Conservation (phyloP, 1,284 basidiomycete genomes). For the Cryptococcus wingfieldii region DNA sequence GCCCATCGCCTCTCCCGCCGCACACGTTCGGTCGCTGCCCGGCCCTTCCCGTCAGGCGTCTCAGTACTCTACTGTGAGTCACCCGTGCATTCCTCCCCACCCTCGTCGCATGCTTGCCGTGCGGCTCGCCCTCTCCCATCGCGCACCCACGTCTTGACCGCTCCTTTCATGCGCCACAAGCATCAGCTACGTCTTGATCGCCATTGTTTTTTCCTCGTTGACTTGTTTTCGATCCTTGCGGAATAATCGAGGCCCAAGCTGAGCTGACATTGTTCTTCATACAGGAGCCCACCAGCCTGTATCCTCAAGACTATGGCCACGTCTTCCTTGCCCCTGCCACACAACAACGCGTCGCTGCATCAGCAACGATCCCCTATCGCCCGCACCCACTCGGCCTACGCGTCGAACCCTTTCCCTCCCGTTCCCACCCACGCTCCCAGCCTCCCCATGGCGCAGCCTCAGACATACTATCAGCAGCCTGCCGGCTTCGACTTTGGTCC, state of each 20-base stretch:
- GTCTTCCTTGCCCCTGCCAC: background rate
- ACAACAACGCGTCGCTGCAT: background rate
- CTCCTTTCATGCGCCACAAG: background rate
- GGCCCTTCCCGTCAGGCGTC: background rate
- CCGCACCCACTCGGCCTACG: constrained; percentile 1
- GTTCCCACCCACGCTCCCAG: background rate
- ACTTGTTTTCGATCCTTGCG: background rate
- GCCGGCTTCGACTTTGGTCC: background rate
- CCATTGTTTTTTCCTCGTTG: background rate
- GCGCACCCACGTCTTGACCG: background rate
- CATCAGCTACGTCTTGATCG: background rate
- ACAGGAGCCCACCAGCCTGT: background rate
- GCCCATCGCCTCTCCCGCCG: constrained; percentile 52
- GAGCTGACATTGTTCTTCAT: background rate
- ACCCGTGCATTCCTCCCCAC: too few species aligned
- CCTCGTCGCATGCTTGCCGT: too few species aligned
- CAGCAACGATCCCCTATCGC: background rate
- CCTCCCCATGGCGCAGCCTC: background rate
- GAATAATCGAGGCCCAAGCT: background rate
- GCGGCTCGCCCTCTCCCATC: background rate
- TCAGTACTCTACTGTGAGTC: too few species aligned
- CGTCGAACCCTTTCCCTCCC: background rate
- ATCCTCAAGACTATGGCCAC: background rate
- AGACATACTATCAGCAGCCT: constrained; percentile 1
- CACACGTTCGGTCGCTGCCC: background rate